Base-by-base conservation (phyloP, 805 yeast genomes). In the Wickerhamomyces ciferrii region DNA sequence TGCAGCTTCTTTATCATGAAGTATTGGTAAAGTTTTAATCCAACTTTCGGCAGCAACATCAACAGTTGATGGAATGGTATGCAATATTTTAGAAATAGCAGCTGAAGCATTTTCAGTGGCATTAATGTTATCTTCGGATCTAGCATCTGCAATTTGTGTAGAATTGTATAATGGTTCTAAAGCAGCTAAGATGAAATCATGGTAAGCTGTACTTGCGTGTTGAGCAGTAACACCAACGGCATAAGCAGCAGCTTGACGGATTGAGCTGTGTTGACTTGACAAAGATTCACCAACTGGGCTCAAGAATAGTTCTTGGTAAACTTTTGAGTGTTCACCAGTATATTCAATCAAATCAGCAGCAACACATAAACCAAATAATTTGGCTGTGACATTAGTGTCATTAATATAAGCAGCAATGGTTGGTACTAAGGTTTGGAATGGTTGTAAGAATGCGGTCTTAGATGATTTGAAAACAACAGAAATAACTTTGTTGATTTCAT, bases 81-180 rank as follows among this genome's bases (percentile, higher is more conserved):
- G 86, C 50, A 91, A 73, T 10, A 92, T 79, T 63, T 88, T 88
- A 32, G 97, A 92, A 52, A 94, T 83, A 1, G 97, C 80, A 4
- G 87, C 78, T 48, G 84, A 73, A 13, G 89, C 84, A 59, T 85
- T 86, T 65, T 94, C 99, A 2, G 97, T 90, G 5, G 97, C 95
- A 46, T 77, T 76, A 37, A 87, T 66, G 58, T 89, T 89, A 47
- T 87, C 96, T 39, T 87, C 95, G n/a, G 82, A 78, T 51, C 87
- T 81, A 2, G 96, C 84, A 53, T 88, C 95, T 8, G 96, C 90
- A 21, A 81, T 80, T 36, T 79, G 72, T 18, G 84, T 77, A 67
- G 89, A 78, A 54, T 82, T 82, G 58, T 85, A 76, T 65, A 94
- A 74, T 18, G 88, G 81, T 52, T 82, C 88, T 52, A 92, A 69